Base-by-base conservation (phyloP, 108 stramenopile genomes). In the Craspedostauros australis region DNA sequence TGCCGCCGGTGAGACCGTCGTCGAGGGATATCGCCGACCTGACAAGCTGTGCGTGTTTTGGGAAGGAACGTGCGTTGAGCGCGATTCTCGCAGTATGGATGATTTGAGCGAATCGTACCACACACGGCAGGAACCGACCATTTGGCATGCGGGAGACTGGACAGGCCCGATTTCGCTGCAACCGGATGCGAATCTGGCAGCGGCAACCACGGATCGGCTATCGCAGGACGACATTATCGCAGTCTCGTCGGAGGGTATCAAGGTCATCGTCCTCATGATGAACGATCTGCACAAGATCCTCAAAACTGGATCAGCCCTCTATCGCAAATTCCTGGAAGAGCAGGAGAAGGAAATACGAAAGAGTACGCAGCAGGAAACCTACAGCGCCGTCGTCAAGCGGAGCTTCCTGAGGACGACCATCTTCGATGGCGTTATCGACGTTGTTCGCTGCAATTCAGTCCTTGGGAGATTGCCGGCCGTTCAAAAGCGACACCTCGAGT, bases 81-180 rank as follows among this genome's bases (percentile, higher is more conserved):
- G 63, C 8, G 66, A 70, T 22, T 36, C 9, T 9, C 34, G 34
- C 9, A 36, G 12, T 36, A 11, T 36, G 11, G 11, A 36, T 9
- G 9, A 12, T 11, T 36, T 12, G 9, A 12, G 34, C 9, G 34
- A 36, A 36, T 36, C 11, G 34, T 11, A 11, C 34, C 12, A 12
- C 12, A 11, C 11, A 36, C 34, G 11, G 34, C 11, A 36, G 12
- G 34, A 12, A 36, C 34, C 23, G 7, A 39, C 50, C 18, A 73
- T 84, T 14, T 85, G 84, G 84, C 67, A 82, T 60, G 85, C 81
- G 2, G 85, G 85, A 12, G 85, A 87, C 53, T 87, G 85, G 85
- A 87, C 81, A 25, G 79, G 85, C 1, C 85, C 85, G 18, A 39
- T 69, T 2, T 43, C 73, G 12, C 55, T 87, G 36, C 81, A 87